Evolutionary conservation across 306 rosid species (phyloP), one percentile per base, ranked within the genome.

Genomic region (Sindora glabra): DNA sequence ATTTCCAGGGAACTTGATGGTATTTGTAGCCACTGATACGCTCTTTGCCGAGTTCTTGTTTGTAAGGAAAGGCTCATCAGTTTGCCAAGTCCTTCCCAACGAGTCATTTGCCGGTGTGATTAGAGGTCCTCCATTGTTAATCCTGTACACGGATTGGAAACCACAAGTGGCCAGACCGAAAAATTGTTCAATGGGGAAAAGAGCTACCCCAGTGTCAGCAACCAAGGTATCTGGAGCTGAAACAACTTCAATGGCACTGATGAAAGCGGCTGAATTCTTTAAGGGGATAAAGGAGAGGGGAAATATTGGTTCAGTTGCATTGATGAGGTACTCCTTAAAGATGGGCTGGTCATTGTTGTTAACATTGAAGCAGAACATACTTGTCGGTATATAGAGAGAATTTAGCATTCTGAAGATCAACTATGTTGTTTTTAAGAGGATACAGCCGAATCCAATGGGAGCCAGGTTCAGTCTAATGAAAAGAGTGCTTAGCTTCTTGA

Each of bases 401-500:
- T 16, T 84, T 76, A 0, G 92, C 83, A 38, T 71, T 68, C 5
- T 71, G 53, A 6, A 85, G 83, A 74, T 81, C 84, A 25, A 76
- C 76, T 5, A 62, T 46, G 0, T 17, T 55, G 49, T 64, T 77
- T 32, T 76, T 71, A 0, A 85, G 22, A 0, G 92, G 92, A 69
- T 85, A 82, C 25, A 81, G 83, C 2, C 92, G 73, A 11, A 85
- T 1, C 92, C 92, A 85, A 63, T 81, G 92, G 16, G 59, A 85
- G 0, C 92, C 92, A 0, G 89, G 78, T 4, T 82, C 65, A 9
- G 54, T 30, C 68, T 81, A 56, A 32, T 72, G 92, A 41, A 85
- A 85, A 0, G 79, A 72, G 56, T 76, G 81, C 15, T 46, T 59
- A 11, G 94, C 89, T 8, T 77, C 80, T 33, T 79, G 86, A 53